These are phyloP conservation scores for Mimosa pudica DNA, from an alignment of 306 rosid genomes.

Conservation along the genomic window DNA sequence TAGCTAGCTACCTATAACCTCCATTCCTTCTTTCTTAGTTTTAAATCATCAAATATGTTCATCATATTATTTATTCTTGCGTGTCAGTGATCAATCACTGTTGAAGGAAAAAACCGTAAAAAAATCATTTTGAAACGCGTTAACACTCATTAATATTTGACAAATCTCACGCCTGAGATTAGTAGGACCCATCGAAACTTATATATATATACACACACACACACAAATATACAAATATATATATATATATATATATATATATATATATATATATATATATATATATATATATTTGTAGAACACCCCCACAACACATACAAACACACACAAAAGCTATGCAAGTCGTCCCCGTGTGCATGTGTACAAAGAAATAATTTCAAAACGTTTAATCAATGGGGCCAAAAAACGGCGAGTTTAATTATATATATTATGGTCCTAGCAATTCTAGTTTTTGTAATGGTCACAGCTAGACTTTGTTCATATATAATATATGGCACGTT, in stretches of 20 bases:
- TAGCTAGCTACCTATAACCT: not conserved
- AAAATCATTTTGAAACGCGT: slow-evolving; percentile 34
- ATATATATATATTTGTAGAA: not conserved
- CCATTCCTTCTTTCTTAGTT: not conserved
- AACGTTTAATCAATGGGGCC: slow-evolving; percentile 37
- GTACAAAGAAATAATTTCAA: slow-evolving; percentile 40
- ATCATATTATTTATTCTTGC: not conserved
- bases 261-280: no score
- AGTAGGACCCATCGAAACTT: slow-evolving; percentile 20
- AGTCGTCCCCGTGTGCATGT: slow-evolving; percentile 12
- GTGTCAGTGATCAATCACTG: not conserved
- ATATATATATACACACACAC: no score
- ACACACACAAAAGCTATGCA: not conserved
- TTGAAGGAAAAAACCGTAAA: not conserved
- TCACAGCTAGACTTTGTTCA: slow-evolving; percentile 31
- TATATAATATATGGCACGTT: slow-evolving; percentile 17
- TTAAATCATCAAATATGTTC: not conserved
- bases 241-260: not conserved
- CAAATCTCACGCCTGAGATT: slow-evolving; percentile 42
- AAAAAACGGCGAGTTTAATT: slow-evolving; percentile 8
- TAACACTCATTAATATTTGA: slow-evolving; percentile 40
- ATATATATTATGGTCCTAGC: not conserved
- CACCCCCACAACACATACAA: not conserved
- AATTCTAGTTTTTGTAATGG: slow-evolving; percentile 23
- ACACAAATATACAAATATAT: no score